Conservation (phyloP, 2,329 filamentous ascomycete species). For the Ceratocystis papillata region DNA sequence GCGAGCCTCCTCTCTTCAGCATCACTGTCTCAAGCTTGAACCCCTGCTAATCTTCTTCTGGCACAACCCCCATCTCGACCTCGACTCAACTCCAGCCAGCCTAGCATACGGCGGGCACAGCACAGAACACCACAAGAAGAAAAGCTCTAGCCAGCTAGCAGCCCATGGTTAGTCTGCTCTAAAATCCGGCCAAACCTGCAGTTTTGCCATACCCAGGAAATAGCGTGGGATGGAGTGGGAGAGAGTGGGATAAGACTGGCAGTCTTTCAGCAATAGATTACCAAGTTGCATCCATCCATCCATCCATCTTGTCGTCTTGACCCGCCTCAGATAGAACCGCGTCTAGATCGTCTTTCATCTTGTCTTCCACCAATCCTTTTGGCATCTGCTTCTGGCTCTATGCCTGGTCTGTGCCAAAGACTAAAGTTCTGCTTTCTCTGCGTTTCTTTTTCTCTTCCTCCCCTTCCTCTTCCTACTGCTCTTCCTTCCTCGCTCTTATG, state of each 20-base stretch:
- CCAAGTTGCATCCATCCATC: no score
- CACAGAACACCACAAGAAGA: background rate
- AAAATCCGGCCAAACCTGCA: background rate
- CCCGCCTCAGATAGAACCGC: background rate
- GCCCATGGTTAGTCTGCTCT: background rate
- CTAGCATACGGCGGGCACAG: background rate
- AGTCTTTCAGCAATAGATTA: no score
- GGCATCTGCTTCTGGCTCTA: background rate
- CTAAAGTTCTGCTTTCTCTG: background rate
- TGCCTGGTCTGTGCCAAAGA: conserved; percentile 3
- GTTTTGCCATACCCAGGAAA: background rate
- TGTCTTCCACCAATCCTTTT: background rate
- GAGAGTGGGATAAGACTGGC: no score
- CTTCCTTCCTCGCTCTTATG: background rate
- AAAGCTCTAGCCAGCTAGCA: conserved; percentile 1
- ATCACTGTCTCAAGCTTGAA: background rate
- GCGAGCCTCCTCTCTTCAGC: background rate
- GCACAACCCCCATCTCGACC: background rate
- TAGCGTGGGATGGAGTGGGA: no score
- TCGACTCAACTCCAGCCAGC: background rate
- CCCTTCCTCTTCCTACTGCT: background rate
- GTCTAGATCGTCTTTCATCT: background rate
- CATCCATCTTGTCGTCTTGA: background rate
- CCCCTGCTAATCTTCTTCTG: background rate
- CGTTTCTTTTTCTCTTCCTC: background rate